Percentiles rank a stretch among this genome's conserved stretches.
These are phyloP conservation scores for Triticum monococcum DNA, from an alignment of 176 grass and related monocot species.

Conservation along the genomic window DNA sequence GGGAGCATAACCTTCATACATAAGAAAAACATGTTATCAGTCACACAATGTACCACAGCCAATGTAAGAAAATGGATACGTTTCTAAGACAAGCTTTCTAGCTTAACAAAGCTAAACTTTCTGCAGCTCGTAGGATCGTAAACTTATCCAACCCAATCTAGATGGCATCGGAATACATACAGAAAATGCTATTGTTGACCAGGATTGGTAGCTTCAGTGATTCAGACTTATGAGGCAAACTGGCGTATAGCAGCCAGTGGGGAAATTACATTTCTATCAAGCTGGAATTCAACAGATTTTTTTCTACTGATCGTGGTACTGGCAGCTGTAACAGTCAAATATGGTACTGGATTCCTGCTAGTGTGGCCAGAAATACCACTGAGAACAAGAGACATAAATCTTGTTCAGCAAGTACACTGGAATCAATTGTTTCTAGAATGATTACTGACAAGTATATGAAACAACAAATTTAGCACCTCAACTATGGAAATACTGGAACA, in stretches of 20 bases:
- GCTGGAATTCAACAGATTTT: neutral
- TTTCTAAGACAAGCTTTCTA: neutral
- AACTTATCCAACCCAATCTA: neutral
- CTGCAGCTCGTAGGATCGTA: neutral
- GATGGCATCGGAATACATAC: neutral
- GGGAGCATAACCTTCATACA: constrained; percentile 71
- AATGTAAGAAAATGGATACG: neutral
- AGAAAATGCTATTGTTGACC: neutral
- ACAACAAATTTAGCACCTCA: neutral
- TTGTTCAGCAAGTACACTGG: neutral
- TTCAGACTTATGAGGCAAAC: neutral
- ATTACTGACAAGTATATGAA: neutral
- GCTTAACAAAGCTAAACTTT: neutral
- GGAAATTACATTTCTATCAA: constrained; percentile 18
- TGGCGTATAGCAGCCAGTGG: neutral
- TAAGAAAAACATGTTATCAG: constrained; percentile 26
- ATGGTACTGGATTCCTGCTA: neutral
- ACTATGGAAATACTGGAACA: constrained; percentile 1
- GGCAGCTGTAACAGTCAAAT: neutral
- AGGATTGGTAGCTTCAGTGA: neutral
- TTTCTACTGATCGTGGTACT: neutral
- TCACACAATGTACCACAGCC: constrained; percentile 10
- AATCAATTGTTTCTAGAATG: neutral
- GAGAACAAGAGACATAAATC: neutral
- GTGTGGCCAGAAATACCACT: neutral